Evolutionary conservation across 2,329 filamentous ascomycete genomes (phyloP).

Genomic region (Trichophyton schoenleinii): DNA sequence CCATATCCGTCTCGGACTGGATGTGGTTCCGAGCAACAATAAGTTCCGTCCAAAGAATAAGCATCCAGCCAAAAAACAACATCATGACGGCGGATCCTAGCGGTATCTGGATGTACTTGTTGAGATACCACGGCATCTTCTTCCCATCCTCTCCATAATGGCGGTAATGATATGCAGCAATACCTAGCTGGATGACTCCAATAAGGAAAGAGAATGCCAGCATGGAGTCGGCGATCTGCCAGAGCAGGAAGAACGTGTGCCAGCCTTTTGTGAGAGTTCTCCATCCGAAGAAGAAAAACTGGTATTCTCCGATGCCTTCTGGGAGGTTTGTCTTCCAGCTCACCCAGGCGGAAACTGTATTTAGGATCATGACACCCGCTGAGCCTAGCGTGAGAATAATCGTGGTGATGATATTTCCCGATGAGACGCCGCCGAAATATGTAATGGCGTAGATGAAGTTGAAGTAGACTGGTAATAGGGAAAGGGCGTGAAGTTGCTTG

Average conservation of each 20-base stretch:
- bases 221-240: conserved; percentile 6
- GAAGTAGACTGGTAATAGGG: conserved; percentile 6
- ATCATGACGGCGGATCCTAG: not conserved
- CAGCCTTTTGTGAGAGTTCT: conserved; percentile 4
- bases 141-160: not conserved
- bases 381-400: conserved; percentile 1
- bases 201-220: conserved; percentile 1
- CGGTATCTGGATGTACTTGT: not conserved
- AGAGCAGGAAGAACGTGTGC: conserved; percentile 6
- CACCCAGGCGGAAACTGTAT: conserved; percentile 4
- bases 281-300: conserved; percentile 9
- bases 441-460: conserved; percentile 4
- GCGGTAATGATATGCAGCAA: not conserved
- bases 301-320: conserved; percentile 6
- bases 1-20: conserved; percentile 7
- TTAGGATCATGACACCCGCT: conserved; percentile 4
- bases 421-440: conserved; percentile 4
- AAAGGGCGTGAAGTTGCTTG: conserved; percentile 6
- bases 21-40: conserved; percentile 5
- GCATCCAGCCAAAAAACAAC: not conserved
- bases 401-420: conserved; percentile 3
- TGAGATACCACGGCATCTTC: not conserved
- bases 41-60: conserved; percentile 5
- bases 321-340: conserved; percentile 5
- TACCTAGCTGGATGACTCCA: not conserved